Conservation (phyloP, 345 rosid species). For the Pistacia integerrima region DNA sequence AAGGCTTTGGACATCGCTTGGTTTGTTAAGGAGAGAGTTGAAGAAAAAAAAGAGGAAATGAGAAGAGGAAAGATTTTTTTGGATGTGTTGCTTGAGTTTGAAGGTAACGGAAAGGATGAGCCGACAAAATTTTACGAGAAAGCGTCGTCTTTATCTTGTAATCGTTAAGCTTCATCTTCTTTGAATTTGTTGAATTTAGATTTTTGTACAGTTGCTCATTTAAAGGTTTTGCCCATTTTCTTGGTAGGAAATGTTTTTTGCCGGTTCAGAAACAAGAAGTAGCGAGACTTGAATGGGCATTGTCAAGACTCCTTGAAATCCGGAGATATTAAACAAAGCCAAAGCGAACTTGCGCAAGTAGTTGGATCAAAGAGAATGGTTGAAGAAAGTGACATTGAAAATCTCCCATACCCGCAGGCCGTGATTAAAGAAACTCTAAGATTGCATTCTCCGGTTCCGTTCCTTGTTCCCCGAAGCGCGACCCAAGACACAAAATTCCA, state of each 20-base stretch:
- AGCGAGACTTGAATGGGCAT: slow-evolving; percentile 68
- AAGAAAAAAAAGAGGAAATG: slow-evolving; percentile 17
- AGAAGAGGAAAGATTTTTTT: slow-evolving; percentile 42
- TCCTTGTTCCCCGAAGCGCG: slow-evolving; percentile 56
- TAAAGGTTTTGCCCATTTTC: too few species aligned
- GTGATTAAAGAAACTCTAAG: slow-evolving; percentile 55
- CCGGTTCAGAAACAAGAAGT: slow-evolving; percentile 63
- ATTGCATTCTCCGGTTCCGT: slow-evolving; percentile 60
- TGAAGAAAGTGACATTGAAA: slow-evolving; percentile 52
- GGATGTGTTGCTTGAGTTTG: slow-evolving; percentile 53
- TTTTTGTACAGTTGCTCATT: too few species aligned
- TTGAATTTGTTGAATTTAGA: too few species aligned
- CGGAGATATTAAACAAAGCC: slow-evolving; percentile 42
- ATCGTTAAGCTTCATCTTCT: too few species aligned
- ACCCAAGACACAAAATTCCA: slow-evolving; percentile 41
- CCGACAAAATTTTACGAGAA: slow-evolving; percentile 33
- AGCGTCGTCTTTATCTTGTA: slow-evolving; percentile 35
- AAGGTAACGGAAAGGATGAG: slow-evolving; percentile 55
- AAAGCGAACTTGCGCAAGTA: slow-evolving; percentile 47
- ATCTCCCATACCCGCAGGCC: slow-evolving; percentile 55
- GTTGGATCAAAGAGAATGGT: slow-evolving; percentile 44
- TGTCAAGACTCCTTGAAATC: slow-evolving; percentile 59
- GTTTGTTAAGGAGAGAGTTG: slow-evolving; percentile 43
- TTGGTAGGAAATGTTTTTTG: slow-evolving; percentile 54
- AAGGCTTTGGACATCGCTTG: slow-evolving; percentile 47